Evolutionary conservation across 2,329 filamentous ascomycete genomes (phyloP).

Genomic region (Penicillium janthinellum): DNA sequence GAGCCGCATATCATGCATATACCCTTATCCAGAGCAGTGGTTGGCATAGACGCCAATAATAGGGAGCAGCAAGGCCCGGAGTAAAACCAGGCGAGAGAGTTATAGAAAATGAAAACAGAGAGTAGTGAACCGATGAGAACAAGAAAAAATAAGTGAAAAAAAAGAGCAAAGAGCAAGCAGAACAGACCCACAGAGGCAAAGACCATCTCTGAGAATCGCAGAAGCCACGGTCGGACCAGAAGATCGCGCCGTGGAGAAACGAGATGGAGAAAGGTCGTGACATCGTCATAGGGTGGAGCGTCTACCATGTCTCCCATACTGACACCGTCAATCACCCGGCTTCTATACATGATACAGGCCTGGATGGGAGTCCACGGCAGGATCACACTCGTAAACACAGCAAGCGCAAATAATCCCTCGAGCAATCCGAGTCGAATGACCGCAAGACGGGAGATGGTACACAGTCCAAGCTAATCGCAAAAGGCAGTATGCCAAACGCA

Average conservation of each 20-base stretch:
- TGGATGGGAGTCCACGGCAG: neutral
- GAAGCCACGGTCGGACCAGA: conserved; percentile 24
- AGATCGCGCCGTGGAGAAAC: conserved; percentile 16
- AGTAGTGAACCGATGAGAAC: neutral
- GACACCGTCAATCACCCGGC: neutral
- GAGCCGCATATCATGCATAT: neutral
- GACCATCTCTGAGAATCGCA: conserved; percentile 29
- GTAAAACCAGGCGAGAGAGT: neutral
- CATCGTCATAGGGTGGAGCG: conserved; percentile 30
- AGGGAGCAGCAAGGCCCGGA: neutral
- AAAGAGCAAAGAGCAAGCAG: neutral
- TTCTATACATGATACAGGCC: neutral
- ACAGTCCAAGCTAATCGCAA: conserved; percentile 6
- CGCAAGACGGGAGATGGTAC: conserved; percentile 16
- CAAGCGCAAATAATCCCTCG: conserved; percentile 4
- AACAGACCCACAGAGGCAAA: conserved; percentile 9
- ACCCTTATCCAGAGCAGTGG: neutral
- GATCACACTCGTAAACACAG: conserved; percentile 6
- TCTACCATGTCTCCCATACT: neutral
- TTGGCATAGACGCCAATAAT: neutral
- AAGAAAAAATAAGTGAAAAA: conserved; percentile 1
- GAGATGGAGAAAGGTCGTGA: conserved; percentile 35
- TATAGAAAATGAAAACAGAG: neutral
- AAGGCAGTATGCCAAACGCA: conserved; percentile 1
- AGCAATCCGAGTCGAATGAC: conserved; percentile 4